Percentiles rank a stretch among this genome's conserved stretches.
These are phyloP conservation scores for Thielaviopsis punctulata DNA, from an alignment of 2,329 filamentous ascomycete species.

Conservation along the genomic window DNA sequence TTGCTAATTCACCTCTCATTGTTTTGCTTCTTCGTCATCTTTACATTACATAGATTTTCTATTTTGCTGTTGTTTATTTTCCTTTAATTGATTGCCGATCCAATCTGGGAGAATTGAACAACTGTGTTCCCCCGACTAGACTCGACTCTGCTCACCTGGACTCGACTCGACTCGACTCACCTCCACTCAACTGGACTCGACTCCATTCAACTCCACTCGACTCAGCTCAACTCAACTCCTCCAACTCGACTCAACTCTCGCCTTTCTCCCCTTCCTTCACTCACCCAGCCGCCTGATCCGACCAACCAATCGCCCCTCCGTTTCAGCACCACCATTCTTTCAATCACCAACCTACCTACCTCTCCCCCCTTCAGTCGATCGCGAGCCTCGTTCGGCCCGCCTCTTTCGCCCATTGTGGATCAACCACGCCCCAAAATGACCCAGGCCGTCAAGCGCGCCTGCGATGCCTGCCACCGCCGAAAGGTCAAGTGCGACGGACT, in stretches of 20 bases:
- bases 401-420: slow-evolving; percentile 1
- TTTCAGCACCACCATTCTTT: no score
- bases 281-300: not conserved
- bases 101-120: no score
- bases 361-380: not conserved
- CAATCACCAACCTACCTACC: not conserved
- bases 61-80: no score
- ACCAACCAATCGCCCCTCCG: not conserved
- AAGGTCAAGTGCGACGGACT: slow-evolving; percentile 59
- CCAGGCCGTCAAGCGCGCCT: slow-evolving; percentile 43
- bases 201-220: not conserved
- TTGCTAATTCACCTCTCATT: not conserved
- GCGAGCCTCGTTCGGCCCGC: not conserved
- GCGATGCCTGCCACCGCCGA: slow-evolving; percentile 56
- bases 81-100: no score
- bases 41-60: no score
- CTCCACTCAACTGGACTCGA: no score
- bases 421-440: slow-evolving; percentile 22
- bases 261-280: not conserved
- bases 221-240: not conserved
- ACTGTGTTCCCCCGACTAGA: no score
- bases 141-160: no score
- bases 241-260: not conserved
- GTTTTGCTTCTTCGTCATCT: not conserved
- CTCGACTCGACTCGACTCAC: no score